These are phyloP conservation scores for Aspergillus sp. DNA, from an alignment of 2,329 filamentous ascomycete species.

Conservation along the genomic window DNA sequence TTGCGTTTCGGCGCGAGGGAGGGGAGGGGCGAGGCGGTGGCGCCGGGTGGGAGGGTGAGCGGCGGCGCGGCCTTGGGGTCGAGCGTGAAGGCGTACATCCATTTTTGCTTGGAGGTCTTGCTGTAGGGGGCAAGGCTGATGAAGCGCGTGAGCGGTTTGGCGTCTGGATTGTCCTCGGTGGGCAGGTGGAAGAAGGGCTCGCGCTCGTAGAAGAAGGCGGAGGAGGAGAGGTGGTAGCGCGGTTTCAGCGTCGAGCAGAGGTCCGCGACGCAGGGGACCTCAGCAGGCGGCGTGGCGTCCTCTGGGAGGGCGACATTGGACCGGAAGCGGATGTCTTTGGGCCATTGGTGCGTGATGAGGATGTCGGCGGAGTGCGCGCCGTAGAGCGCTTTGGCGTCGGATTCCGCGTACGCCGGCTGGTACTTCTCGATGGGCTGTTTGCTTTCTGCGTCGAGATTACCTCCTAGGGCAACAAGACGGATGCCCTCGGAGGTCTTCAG, in stretches of 20 bases:
- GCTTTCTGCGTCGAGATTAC: conserved; percentile 51
- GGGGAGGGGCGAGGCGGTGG: conserved; percentile 68
- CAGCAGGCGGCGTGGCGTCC: conserved; percentile 49
- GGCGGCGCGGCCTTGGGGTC: conserved; percentile 61
- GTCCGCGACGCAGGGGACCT: conserved; percentile 70
- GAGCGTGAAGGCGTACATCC: conserved; percentile 62
- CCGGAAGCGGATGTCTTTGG: conserved; percentile 65
- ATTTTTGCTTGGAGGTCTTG: conserved; percentile 70
- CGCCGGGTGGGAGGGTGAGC: conserved; percentile 63
- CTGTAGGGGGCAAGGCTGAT: conserved; percentile 80
- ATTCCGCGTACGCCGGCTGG: conserved; percentile 71
- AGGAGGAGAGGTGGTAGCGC: conserved; percentile 82
- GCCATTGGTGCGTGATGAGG: conserved; percentile 84
- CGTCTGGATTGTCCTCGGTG: conserved; percentile 51
- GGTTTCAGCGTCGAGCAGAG: conserved; percentile 77
- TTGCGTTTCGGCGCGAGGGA: conserved; percentile 58
- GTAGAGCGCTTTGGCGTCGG: conserved; percentile 71
- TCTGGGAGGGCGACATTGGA: conserved; percentile 64
- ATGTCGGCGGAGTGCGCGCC: conserved; percentile 81
- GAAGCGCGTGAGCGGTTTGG: conserved; percentile 73
- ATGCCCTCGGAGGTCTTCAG: conserved; percentile 89
- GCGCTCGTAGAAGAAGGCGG: conserved; percentile 78
- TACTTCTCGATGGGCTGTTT: conserved; percentile 59
- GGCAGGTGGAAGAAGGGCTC: conserved; percentile 81
- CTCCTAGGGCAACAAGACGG: conserved; percentile 82